These are phyloP conservation scores for Stenogyne calaminthoides DNA, from an alignment of 305 asterid species.

Conservation along the genomic window DNA sequence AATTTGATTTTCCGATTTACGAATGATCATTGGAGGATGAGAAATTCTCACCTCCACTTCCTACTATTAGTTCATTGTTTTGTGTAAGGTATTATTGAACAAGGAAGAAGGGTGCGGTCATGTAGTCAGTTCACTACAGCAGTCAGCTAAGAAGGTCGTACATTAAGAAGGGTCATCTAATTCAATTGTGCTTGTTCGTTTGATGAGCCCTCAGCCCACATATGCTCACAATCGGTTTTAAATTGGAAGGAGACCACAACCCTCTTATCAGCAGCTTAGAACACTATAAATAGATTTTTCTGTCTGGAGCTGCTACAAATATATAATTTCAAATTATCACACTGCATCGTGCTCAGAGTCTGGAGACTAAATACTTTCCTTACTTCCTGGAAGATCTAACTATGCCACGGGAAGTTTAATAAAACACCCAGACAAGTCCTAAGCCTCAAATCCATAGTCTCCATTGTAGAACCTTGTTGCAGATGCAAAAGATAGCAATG, in stretches of 20 bases:
- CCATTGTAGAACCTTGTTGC: constrained; percentile 6
- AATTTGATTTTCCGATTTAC: not conserved
- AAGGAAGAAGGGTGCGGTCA: not conserved
- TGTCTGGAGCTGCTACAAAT: constrained; percentile 4
- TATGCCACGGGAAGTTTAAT: not conserved
- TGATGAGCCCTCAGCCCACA: not conserved
- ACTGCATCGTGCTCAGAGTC: not conserved
- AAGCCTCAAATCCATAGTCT: constrained; percentile 16
- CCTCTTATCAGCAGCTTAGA: not conserved
- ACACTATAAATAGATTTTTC: not conserved
- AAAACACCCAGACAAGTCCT: constrained; percentile 2
- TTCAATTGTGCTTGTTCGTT: constrained; percentile 11
- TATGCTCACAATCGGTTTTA: not conserved
- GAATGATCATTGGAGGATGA: not conserved
- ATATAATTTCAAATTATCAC: not conserved
- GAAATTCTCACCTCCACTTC: not conserved
- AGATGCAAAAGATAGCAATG: not conserved
- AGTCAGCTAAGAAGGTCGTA: constrained; percentile 5
- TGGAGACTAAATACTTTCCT: not conserved
- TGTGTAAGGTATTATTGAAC: not conserved
- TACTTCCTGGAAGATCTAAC: not conserved
- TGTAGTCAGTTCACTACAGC: constrained; percentile 19
- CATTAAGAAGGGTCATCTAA: not conserved
- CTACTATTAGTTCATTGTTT: not conserved
- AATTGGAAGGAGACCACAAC: not conserved